phyloP scores from a whole-genome alignment of 192 early-diverging fungal species.

The Podila epicladia region DNA sequence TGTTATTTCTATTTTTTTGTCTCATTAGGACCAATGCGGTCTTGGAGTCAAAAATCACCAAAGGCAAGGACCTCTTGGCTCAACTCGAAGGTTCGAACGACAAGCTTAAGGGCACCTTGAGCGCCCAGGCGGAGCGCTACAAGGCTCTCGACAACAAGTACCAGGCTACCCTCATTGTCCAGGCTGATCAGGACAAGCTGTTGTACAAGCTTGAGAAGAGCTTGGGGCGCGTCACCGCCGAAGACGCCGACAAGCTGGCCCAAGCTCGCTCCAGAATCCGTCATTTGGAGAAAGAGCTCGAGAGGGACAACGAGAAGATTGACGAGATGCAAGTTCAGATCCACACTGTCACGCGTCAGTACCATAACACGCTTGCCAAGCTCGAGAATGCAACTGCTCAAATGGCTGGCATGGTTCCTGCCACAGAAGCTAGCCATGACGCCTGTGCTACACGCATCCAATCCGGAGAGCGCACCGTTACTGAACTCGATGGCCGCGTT shows the following conservation, averaged over 20 bases:
- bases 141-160: constrained; percentile 24
- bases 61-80: constrained; percentile 6
- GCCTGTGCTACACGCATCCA: constrained; percentile 16
- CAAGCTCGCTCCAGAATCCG: neutral
- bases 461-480: constrained; percentile 2
- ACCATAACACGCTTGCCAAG: constrained; percentile 7
- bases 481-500: constrained; percentile 1
- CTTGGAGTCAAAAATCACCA: constrained; percentile 4
- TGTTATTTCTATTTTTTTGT: too few species aligned
- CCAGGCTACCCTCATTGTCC: neutral
- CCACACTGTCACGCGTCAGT: constrained; percentile 8
- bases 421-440: constrained; percentile 14
- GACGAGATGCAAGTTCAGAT: constrained; percentile 18
- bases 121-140: constrained; percentile 19
- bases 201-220: constrained; percentile 18
- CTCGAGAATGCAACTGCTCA: neutral
- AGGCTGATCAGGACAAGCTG: constrained; percentile 20
- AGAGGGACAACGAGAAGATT: neutral
- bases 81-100: constrained; percentile 9
- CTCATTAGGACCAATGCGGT: constrained; percentile 6
- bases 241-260: constrained; percentile 6
- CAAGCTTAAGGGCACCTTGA: constrained; percentile 3
- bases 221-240: neutral
- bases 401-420: constrained; percentile 20
- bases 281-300: constrained; percentile 16